Base-by-base conservation (phyloP, 1,284 basidiomycete genomes). In the Marasmius oreades region DNA sequence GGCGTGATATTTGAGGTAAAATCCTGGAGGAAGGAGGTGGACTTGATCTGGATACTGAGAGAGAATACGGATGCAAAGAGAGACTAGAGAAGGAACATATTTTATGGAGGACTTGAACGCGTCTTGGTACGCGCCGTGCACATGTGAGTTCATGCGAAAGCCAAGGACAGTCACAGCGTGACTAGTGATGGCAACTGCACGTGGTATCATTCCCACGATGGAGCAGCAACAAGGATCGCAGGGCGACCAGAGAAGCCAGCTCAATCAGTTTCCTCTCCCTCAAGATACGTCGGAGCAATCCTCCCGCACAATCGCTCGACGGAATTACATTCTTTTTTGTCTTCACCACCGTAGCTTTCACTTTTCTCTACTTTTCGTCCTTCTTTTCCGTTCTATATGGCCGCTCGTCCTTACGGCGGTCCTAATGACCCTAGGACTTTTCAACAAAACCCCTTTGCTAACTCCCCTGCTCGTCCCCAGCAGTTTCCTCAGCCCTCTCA, bases 341-440 rank as follows among this genome's bases (percentile, higher is more conserved):
- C 59, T 65, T 65, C 62, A 57, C 56, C 63, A 61, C 57, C 45
- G 11, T 46, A n/a, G 20, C 6, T 18, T 23, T 5, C 20, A 53
- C 54, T 33, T 50, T 51, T 59, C 58, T 57, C 58, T 57, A 66
- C 63, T 65, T 56, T 64, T 59, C 28, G 24, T 57, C 57, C 56
- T 54, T 60, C 63, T 63, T 69, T 65, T n/a, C 67, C 67, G 65
- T 63, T 63, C 59, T 63, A 65, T 61, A 61, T 69, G 68, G 68
- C 47, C 58, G 58, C 57, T 26, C 57, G 18, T 51, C 52, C 39
- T 26, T 46, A 58, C 66, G 59, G 64, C 60, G 64, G 62, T 34
- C 48, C 51, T 53, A 53, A 53, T 48, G 52, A 58, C 39, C 62
- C 64, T 67, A 59, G 67, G 72, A 63, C 66, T 5, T 31, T 31